Conservation (phyloP, 257 asterid species). For the Hygrophila difformis region DNA sequence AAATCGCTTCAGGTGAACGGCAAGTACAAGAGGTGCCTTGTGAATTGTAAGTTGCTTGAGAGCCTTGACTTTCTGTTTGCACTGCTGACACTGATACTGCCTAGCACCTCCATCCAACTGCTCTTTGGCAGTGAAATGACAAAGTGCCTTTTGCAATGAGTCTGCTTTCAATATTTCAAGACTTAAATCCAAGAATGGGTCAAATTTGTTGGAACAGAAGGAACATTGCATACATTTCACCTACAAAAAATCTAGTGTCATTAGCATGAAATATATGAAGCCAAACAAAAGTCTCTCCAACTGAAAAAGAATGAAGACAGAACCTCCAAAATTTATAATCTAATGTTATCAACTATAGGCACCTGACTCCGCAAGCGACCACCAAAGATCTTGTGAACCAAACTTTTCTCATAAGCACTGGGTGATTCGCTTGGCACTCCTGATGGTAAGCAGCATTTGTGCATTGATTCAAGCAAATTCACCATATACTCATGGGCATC, state of each 20-base stretch:
- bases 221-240: constrained; percentile 97
- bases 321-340: background rate
- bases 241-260: constrained; percentile 30
- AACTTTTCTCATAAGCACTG: constrained; percentile 85
- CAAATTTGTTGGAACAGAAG: constrained; percentile 79
- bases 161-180: constrained; percentile 78
- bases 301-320: background rate
- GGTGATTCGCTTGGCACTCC: constrained; percentile 96
- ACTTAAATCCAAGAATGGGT: constrained; percentile 90
- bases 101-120: constrained; percentile 84
- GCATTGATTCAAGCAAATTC: constrained; percentile 91
- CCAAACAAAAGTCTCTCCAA: background rate
- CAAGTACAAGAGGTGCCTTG: constrained; percentile 85
- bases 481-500: constrained; percentile 99
- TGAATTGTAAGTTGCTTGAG: constrained; percentile 74
- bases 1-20: constrained; percentile 88
- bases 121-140: constrained; percentile 81
- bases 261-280: constrained; percentile 1
- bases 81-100: constrained; percentile 87
- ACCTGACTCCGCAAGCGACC: constrained; percentile 96
- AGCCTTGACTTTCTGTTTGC: constrained; percentile 94
- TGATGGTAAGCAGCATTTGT: constrained; percentile 92
- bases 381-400: constrained; percentile 96
- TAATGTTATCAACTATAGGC: constrained; percentile 4
- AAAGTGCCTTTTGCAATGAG: constrained; percentile 67